Evolutionary conservation across 2,329 filamentous ascomycete genomes (phyloP).

Genomic region (Daldinia sp.): DNA sequence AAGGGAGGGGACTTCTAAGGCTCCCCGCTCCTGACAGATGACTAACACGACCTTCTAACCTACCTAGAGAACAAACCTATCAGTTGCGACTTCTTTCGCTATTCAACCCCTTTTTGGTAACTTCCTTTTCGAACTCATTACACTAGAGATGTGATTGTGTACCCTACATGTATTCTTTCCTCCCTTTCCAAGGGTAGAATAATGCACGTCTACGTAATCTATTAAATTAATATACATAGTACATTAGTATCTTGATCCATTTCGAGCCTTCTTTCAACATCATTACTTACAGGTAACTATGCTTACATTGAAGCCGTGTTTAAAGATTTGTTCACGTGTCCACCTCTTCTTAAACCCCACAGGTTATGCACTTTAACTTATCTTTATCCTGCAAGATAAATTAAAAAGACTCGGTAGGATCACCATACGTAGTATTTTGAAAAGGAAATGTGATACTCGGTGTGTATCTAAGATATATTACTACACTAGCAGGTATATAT

Average conservation of each 20-base stretch:
- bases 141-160: conserved; percentile 9
- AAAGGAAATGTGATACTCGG: conserved; percentile 6
- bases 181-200: conserved; percentile 26
- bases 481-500: background rate
- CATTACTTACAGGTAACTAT: too few relatives aligned
- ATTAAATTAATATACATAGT: conserved; percentile 18
- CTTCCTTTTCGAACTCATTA: conserved; percentile 18
- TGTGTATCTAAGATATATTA: background rate
- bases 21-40: conserved; percentile 1
- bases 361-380: conserved; percentile 2
- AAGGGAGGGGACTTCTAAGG: background rate
- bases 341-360: background rate
- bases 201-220: background rate
- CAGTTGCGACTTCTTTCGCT: conserved; percentile 12
- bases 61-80: background rate
- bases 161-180: conserved; percentile 21
- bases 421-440: conserved; percentile 14
- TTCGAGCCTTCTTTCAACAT: conserved; percentile 17
- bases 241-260: conserved; percentile 26
- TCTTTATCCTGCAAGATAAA: conserved; percentile 35
- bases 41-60: background rate
- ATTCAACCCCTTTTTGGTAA: conserved; percentile 34
- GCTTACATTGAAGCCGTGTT: background rate
- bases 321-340: conserved; percentile 8
- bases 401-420: conserved; percentile 25